Conservation (phyloP, 2,329 filamentous ascomycete species). For the Trichophyton simii region DNA sequence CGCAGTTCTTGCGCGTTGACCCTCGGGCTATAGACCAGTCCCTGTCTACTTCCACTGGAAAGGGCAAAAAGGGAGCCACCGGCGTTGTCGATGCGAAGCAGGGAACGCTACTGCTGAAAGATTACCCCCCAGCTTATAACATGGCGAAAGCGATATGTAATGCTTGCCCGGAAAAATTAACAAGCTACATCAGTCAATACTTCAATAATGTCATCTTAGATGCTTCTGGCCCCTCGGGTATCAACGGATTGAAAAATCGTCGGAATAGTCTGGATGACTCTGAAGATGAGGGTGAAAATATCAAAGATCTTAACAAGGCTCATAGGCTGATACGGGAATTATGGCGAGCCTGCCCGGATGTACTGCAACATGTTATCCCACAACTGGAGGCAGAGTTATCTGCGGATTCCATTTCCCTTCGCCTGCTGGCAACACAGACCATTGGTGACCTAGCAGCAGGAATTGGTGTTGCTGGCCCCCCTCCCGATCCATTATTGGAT, state of each 20-base stretch:
- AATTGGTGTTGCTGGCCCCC: conserved; percentile 80
- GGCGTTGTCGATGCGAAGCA: conserved; percentile 58
- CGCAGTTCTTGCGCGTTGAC: conserved; percentile 84
- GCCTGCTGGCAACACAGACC: conserved; percentile 80
- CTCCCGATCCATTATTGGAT: conserved; percentile 58
- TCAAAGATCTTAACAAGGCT: conserved; percentile 79
- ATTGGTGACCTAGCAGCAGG: conserved; percentile 90
- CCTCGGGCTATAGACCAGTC: conserved; percentile 41
- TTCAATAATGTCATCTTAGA: conserved; percentile 95
- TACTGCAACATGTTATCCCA: conserved; percentile 84
- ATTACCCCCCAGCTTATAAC: conserved; percentile 83
- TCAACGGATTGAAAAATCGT: conserved; percentile 42
- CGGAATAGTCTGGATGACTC: conserved; percentile 45
- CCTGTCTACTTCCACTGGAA: conserved; percentile 33
- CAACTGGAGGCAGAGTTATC: conserved; percentile 86
- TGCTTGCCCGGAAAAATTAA: conserved; percentile 82
- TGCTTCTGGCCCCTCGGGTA: conserved; percentile 50
- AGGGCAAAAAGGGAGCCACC: conserved; percentile 43
- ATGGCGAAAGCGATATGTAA: conserved; percentile 95
- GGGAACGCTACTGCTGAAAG: conserved; percentile 70
- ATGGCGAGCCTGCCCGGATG: conserved; percentile 79
- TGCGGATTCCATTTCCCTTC: conserved; percentile 76
- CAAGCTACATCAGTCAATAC: conserved; percentile 84
- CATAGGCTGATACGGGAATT: conserved; percentile 81
- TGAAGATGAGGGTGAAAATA: conserved; percentile 64